Evolutionary conservation across 2,329 filamentous ascomycete genomes (phyloP).

Genomic region (Epichloe festucae): DNA sequence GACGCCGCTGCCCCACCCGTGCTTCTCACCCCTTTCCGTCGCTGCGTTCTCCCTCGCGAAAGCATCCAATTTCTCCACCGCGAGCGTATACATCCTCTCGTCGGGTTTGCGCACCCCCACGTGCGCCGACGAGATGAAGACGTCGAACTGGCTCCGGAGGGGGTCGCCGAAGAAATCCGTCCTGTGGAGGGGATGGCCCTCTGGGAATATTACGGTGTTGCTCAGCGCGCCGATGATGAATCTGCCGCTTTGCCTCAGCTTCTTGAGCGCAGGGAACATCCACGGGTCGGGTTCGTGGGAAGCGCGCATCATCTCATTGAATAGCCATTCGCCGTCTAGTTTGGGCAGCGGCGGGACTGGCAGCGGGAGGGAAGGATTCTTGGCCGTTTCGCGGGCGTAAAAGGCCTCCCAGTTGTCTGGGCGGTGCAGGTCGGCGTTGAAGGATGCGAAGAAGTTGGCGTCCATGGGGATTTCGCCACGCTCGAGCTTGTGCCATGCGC

Average conservation of each 20-base stretch:
- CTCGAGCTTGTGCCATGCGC: slow-evolving; percentile 82
- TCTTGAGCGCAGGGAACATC: slow-evolving; percentile 73
- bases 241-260: slow-evolving; percentile 47
- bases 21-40: slow-evolving; percentile 22
- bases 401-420: slow-evolving; percentile 57
- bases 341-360: slow-evolving; percentile 50
- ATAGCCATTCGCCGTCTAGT: slow-evolving; percentile 67
- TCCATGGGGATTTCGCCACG: slow-evolving; percentile 70
- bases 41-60: slow-evolving; percentile 41
- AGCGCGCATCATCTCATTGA: slow-evolving; percentile 80
- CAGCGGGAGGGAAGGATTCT: slow-evolving; percentile 25
- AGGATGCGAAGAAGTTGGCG: slow-evolving; percentile 59
- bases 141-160: slow-evolving; percentile 60
- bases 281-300: slow-evolving; percentile 64
- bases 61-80: slow-evolving; percentile 52
- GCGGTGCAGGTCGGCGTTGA: slow-evolving; percentile 60
- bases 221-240: slow-evolving; percentile 73
- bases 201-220: slow-evolving; percentile 82
- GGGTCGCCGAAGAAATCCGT: slow-evolving; percentile 40
- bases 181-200: slow-evolving; percentile 51
- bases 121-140: slow-evolving; percentile 79
- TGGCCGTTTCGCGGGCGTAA: slow-evolving; percentile 31
- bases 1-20: slow-evolving; percentile 38
- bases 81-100: slow-evolving; percentile 63
- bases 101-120: slow-evolving; percentile 83